Evolutionary conservation across 306 rosid genomes (phyloP).

Genomic region (Fragaria iinumae): DNA sequence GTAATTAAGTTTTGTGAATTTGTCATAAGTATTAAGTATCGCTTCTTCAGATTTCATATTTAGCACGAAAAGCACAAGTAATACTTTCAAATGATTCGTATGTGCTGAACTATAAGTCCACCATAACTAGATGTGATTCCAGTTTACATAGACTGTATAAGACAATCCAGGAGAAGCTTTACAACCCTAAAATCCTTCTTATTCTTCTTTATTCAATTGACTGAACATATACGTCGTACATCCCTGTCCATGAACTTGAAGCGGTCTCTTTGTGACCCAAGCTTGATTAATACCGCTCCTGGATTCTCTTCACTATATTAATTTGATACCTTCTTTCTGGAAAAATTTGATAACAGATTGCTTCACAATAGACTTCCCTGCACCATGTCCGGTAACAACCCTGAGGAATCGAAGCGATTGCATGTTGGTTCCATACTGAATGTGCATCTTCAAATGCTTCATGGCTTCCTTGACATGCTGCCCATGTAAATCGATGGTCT

Average conservation of each 20-base stretch:
- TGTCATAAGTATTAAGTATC: not conserved
- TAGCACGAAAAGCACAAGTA: not conserved
- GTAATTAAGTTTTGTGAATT: not conserved
- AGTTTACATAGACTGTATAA: too few species aligned
- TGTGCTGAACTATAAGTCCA: too few species aligned
- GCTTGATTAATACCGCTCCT: constrained; percentile 70
- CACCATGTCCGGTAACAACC: constrained; percentile 88
- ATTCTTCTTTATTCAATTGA: too few species aligned
- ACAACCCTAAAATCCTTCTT: too few species aligned
- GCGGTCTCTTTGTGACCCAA: constrained; percentile 38
- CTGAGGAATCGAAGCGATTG: constrained; percentile 72
- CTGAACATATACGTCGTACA: too few species aligned
- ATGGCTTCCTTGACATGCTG: constrained; percentile 85
- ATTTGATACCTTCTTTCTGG: constrained; percentile 52
- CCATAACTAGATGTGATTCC: too few species aligned
- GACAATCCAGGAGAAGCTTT: too few species aligned
- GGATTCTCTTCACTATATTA: constrained; percentile 80
- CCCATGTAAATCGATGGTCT: constrained; percentile 68
- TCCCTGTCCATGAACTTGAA: constrained; percentile 50
- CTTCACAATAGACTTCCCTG: constrained; percentile 83
- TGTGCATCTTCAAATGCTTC: constrained; percentile 72
- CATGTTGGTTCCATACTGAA: constrained; percentile 56
- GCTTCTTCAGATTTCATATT: too few species aligned
- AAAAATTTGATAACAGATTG: constrained; percentile 56
- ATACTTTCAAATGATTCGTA: too few species aligned